Percentiles rank a stretch among this genome's conserved stretches.
phyloP scores from a whole-genome alignment of 805 yeast genomes.

The Candida ipomoeae region DNA sequence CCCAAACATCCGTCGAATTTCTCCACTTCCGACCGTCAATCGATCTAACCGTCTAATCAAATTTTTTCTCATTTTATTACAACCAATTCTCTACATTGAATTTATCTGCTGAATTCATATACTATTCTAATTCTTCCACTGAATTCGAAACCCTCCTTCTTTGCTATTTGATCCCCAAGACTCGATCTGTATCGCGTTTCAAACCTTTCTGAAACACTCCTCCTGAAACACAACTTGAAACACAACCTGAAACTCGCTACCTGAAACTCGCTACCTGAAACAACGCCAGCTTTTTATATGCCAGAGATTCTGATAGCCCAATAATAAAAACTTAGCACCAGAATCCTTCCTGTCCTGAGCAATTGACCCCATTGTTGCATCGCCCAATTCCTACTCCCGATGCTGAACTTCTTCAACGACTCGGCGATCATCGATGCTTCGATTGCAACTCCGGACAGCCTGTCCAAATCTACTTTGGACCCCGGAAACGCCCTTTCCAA shows the following conservation, averaged over 20 bases:
- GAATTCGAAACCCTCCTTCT: too few relatives aligned
- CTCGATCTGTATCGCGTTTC: not conserved
- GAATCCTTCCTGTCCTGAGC: not conserved
- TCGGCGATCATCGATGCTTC: slow-evolving; percentile 18
- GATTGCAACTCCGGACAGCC: slow-evolving; percentile 5
- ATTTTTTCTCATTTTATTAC: too few relatives aligned
- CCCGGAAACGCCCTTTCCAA: slow-evolving; percentile 38
- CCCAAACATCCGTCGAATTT: not conserved
- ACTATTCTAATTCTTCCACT: too few relatives aligned
- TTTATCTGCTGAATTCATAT: too few relatives aligned
- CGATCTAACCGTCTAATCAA: too few relatives aligned
- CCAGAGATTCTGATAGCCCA: not conserved
- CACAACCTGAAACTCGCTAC: not conserved
- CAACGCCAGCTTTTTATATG: not conserved
- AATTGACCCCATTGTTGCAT: not conserved
- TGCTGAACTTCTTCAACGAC: slow-evolving; percentile 11
- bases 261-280: not conserved
- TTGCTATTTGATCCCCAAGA: too few relatives aligned
- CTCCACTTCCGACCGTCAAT: not conserved
- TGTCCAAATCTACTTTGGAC: slow-evolving; percentile 15
- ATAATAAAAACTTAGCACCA: not conserved
- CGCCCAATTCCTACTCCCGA: not conserved
- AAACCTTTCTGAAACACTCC: not conserved
- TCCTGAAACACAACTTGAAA: not conserved
- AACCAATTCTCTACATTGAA: too few relatives aligned